Conservation (phyloP, 148 eudicot genomes). For the Nyssa sinensis region DNA sequence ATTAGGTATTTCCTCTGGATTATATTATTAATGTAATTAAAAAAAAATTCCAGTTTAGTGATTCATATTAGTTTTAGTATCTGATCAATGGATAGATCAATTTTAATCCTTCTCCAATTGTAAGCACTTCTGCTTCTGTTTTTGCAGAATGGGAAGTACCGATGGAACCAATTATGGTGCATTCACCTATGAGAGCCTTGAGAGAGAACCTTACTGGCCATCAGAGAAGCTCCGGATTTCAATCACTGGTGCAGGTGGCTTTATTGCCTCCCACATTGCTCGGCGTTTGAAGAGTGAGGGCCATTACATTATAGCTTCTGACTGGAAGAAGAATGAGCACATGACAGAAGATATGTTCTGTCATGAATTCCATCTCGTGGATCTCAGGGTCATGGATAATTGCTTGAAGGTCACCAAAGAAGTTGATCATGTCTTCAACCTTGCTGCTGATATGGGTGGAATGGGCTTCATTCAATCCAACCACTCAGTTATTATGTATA, state of each 20-base stretch:
- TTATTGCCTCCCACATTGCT: slow-evolving; percentile 57
- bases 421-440: slow-evolving; percentile 59
- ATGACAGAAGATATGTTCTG: slow-evolving; percentile 65
- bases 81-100: not conserved
- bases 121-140: not conserved
- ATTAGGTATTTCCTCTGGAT: not conserved
- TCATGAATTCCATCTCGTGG: slow-evolving; percentile 56
- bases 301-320: slow-evolving; percentile 55
- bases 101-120: not conserved
- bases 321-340: slow-evolving; percentile 65
- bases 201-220: slow-evolving; percentile 56
- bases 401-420: slow-evolving; percentile 51
- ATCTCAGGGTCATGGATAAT: slow-evolving; percentile 61
- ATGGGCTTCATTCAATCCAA: slow-evolving; percentile 62
- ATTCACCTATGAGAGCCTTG: slow-evolving; percentile 53
- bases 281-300: slow-evolving; percentile 54
- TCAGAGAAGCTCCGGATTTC: slow-evolving; percentile 50
- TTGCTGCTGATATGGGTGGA: slow-evolving; percentile 66
- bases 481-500: slow-evolving; percentile 56
- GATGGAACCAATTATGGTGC: slow-evolving; percentile 44
- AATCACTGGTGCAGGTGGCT: slow-evolving; percentile 59
- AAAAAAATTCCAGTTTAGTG: not conserved
- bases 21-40: too few species aligned
- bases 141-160: slow-evolving; percentile 41
- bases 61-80: too few species aligned